A percentile compares a stretch with the other conserved stretches of the same genome.
Conservation (phyloP, 306 rosid genomes). For the Arachis hypogaea region DNA sequence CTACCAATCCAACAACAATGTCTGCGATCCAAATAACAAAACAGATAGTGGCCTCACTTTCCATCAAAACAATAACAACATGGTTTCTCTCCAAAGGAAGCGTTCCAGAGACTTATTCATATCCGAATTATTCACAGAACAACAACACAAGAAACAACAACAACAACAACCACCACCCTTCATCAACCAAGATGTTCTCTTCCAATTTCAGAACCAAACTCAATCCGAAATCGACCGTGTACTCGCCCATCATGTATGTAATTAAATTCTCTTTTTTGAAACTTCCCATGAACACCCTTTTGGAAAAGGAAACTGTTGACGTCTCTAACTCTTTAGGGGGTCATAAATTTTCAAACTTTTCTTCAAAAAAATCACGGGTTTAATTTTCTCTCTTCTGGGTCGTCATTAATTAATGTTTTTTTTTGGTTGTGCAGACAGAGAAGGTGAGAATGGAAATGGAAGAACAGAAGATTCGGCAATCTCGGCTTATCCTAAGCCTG, state of each 20-base stretch:
- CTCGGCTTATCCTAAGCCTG: constrained; percentile 51
- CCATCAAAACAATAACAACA: not conserved
- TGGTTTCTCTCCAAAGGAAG: constrained; percentile 42
- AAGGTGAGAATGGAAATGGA: constrained; percentile 67
- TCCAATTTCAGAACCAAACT: constrained; percentile 40
- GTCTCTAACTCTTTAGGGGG: constrained; percentile 13
- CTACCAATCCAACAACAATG: constrained; percentile 42
- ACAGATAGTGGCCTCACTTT: constrained; percentile 73
- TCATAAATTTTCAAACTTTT: constrained; percentile 30
- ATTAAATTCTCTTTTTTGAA: constrained; percentile 1
- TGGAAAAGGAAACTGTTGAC: not conserved
- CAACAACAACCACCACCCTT: constrained; percentile 1
- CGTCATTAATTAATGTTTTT: not conserved
- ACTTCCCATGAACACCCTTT: not conserved
- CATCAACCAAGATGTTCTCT: constrained; percentile 37
- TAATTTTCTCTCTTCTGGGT: not conserved
- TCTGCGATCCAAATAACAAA: constrained; percentile 56
- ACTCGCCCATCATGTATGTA: constrained; percentile 52
- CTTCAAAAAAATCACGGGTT: constrained; percentile 11
- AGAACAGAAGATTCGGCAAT: constrained; percentile 58
- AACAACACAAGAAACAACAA: not conserved
- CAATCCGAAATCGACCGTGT: constrained; percentile 42
- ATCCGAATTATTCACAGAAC: too few species aligned
- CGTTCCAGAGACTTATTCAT: constrained; percentile 43
- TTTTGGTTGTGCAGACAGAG: constrained; percentile 52